phyloP scores from a whole-genome alignment of 176 grass and related monocot species.

The Dactylis glomerata region DNA sequence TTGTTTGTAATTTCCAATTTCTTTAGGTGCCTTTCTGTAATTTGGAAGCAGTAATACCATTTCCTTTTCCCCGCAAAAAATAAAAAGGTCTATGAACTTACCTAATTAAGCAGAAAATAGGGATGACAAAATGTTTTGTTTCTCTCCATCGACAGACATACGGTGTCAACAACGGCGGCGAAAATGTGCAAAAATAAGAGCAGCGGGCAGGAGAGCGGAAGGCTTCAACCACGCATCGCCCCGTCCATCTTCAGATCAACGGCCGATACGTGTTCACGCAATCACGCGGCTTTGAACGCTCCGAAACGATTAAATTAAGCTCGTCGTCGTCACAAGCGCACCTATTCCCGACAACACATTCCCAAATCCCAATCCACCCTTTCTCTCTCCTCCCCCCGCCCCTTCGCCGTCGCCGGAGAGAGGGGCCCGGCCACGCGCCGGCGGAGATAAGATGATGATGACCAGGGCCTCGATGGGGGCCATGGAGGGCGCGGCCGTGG shows the following conservation, averaged over 20 bases:
- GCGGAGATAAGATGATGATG: conserved; percentile 65
- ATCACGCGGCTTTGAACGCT: conserved; percentile 63
- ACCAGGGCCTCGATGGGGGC: conserved; percentile 67
- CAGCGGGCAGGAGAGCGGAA: not conserved
- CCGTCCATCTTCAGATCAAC: conserved; percentile 18
- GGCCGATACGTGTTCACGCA: conserved; percentile 42
- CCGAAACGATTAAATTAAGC: conserved; percentile 24
- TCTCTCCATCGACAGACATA: not conserved
- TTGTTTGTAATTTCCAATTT: no score
- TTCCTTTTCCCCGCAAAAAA: no score
- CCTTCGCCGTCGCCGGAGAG: not conserved
- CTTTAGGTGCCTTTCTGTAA: no score
- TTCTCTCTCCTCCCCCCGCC: not conserved
- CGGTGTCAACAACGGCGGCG: not conserved
- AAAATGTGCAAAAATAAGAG: no score
- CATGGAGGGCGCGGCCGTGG: conserved; percentile 66
- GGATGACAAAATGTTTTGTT: no score
- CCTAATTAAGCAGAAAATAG: no score
- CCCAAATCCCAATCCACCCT: not conserved
- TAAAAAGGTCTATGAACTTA: no score
- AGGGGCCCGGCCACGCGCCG: not conserved
- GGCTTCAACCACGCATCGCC: not conserved
- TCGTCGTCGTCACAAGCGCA: conserved; percentile 10
- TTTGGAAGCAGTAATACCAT: no score
- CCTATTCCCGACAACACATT: conserved; percentile 22